phyloP scores from a whole-genome alignment of 768 basidiomycete genomes.

The Tephrocybe rancida region DNA sequence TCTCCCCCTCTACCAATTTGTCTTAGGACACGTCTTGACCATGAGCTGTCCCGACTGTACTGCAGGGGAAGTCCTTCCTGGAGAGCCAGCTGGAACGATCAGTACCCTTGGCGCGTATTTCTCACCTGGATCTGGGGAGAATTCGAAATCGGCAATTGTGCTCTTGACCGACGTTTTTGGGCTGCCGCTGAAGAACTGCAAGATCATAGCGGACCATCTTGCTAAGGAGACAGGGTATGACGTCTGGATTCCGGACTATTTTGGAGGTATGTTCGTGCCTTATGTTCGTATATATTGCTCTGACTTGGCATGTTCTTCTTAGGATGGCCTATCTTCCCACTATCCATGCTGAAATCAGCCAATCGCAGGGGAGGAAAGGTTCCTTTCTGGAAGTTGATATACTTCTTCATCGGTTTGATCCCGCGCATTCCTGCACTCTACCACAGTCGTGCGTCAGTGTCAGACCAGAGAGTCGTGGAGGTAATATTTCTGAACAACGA shows the following conservation, averaged over 20 bases:
- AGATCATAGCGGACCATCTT: slow-evolving; percentile 53
- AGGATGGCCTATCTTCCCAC: slow-evolving; percentile 8
- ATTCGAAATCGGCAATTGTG: slow-evolving; percentile 37
- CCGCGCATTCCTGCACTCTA: slow-evolving; percentile 27
- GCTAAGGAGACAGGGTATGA: slow-evolving; percentile 48
- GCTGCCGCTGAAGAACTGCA: slow-evolving; percentile 49
- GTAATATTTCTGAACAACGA: no score
- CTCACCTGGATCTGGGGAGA: slow-evolving; percentile 25
- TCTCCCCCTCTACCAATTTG: no score
- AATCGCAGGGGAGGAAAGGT: not conserved
- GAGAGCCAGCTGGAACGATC: slow-evolving; percentile 44
- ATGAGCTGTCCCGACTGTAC: slow-evolving; percentile 46
- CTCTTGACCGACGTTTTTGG: slow-evolving; percentile 58
- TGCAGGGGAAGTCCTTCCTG: slow-evolving; percentile 43
- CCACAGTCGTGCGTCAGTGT: slow-evolving; percentile 29
- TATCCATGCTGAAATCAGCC: not conserved
- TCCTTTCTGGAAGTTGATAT: not conserved
- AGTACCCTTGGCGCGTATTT: slow-evolving; percentile 44
- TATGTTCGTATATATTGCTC: not conserved
- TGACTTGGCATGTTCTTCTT: not conserved
- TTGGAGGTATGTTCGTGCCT: slow-evolving; percentile 36
- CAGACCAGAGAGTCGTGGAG: slow-evolving; percentile 24
- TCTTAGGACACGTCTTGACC: no score
- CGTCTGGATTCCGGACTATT: slow-evolving; percentile 61
- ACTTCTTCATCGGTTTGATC: slow-evolving; percentile 11